These are phyloP conservation scores for Hevea brasiliensis DNA, from an alignment of 345 rosid species.

Conservation along the genomic window DNA sequence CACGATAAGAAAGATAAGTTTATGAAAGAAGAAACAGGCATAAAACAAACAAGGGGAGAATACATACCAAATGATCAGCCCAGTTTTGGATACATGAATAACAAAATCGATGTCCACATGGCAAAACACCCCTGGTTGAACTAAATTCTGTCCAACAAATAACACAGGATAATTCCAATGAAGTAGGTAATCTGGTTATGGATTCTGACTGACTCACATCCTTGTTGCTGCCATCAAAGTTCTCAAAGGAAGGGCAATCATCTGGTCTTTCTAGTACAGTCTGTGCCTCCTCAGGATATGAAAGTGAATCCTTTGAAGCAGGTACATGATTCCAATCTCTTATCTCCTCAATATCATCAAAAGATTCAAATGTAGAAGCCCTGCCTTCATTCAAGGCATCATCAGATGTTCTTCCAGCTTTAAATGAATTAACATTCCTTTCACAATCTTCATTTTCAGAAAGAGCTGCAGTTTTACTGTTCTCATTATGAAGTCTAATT, in stretches of 20 bases:
- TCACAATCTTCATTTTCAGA: conserved; percentile 22
- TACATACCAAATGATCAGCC: conserved; percentile 71
- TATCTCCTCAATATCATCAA: conserved; percentile 45
- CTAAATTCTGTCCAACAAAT: conserved; percentile 93
- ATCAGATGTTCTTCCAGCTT: conserved; percentile 43
- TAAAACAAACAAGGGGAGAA: conserved; percentile 19
- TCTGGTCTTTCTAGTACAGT: conserved; percentile 22
- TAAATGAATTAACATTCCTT: conserved; percentile 19
- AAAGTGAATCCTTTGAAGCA: conserved; percentile 15
- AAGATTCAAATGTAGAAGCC: conserved; percentile 25
- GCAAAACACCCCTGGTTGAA: conserved; percentile 79
- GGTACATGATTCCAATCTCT: conserved; percentile 27
- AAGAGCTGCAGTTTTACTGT: background rate
- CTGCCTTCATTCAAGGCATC: conserved; percentile 16
- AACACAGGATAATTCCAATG: conserved; percentile 69
- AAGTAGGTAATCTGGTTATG: conserved; percentile 24
- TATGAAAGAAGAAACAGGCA: background rate
- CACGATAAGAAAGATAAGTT: too few species aligned
- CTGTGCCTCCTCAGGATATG: conserved; percentile 19
- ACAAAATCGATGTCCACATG: conserved; percentile 97
- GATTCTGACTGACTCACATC: conserved; percentile 28
- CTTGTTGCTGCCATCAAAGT: conserved; percentile 22
- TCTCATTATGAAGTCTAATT: conserved; percentile 20
- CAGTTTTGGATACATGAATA: conserved; percentile 81
- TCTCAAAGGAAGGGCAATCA: conserved; percentile 22